Percentiles rank a stretch among this genome's conserved stretches.
Evolutionary conservation across 2,329 filamentous ascomycete genomes (phyloP).

Genomic region (Xylaria sp.): DNA sequence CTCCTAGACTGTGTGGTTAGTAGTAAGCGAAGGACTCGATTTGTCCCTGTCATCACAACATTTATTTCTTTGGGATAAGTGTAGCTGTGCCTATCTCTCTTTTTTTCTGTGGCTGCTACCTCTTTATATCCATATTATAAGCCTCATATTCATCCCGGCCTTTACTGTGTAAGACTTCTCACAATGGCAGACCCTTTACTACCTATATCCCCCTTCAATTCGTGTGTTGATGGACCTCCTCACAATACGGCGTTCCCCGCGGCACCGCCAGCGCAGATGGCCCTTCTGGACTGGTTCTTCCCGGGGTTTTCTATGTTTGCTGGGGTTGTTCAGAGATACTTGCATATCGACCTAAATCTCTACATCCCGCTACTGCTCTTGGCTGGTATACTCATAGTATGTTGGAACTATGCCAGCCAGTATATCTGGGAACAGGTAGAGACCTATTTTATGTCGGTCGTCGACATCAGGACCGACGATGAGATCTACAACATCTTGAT

Average conservation of each 20-base stretch:
- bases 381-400: conserved; percentile 60
- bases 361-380: conserved; percentile 70
- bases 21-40: not conserved
- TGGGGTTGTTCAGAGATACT: conserved; percentile 63
- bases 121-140: not conserved
- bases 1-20: not conserved
- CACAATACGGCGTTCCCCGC: conserved; percentile 14
- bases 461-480: conserved; percentile 74
- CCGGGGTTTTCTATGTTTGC: conserved; percentile 72
- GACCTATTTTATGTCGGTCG: conserved; percentile 70
- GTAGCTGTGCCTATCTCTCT: not conserved
- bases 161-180: not conserved
- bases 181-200: conserved; percentile 41
- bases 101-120: not conserved
- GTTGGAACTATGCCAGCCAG: conserved; percentile 63
- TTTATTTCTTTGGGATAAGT: not conserved
- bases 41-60: not conserved
- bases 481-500: conserved; percentile 79
- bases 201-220: conserved; percentile 18
- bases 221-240: conserved; percentile 5
- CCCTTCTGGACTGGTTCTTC: conserved; percentile 70
- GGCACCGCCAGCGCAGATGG: conserved; percentile 53
- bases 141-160: not conserved
- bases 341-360: conserved; percentile 70
- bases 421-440: conserved; percentile 62